These are phyloP conservation scores for Magnaporthiopsis rhizophila DNA, from an alignment of 2,329 filamentous ascomycete species.

Conservation along the genomic window DNA sequence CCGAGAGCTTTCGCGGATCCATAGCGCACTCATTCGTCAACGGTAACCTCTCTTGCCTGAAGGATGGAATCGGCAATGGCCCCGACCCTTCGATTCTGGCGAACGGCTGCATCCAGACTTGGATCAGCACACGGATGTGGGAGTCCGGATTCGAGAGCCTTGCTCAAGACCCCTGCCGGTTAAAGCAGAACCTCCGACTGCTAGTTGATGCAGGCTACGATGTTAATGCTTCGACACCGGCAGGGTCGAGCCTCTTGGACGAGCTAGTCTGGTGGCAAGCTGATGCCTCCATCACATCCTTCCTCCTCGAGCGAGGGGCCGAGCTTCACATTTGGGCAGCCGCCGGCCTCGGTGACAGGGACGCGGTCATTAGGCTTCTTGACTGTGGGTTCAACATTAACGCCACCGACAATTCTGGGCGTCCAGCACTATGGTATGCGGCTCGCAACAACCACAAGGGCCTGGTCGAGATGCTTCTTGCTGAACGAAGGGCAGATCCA, in stretches of 20 bases:
- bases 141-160: too few relatives aligned
- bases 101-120: neutral
- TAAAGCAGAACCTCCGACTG: neutral
- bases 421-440: neutral
- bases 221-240: neutral
- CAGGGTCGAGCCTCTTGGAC: neutral
- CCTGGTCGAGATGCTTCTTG: neutral
- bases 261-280: too few relatives aligned
- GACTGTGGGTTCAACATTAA: neutral
- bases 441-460: neutral
- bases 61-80: neutral
- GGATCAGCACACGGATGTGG: neutral
- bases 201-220: neutral
- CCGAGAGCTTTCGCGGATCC: too few relatives aligned
- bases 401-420: neutral
- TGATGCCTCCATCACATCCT: too few relatives aligned
- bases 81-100: neutral
- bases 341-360: neutral
- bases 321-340: too few relatives aligned
- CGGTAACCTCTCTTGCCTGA: too few relatives aligned
- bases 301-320: too few relatives aligned
- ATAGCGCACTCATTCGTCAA: too few relatives aligned
- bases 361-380: neutral
- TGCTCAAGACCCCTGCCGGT: too few relatives aligned
- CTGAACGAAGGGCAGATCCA: neutral